Evolutionary conservation across 2,329 filamentous ascomycete species (phyloP).

Genomic region (Lachnellula arida): DNA sequence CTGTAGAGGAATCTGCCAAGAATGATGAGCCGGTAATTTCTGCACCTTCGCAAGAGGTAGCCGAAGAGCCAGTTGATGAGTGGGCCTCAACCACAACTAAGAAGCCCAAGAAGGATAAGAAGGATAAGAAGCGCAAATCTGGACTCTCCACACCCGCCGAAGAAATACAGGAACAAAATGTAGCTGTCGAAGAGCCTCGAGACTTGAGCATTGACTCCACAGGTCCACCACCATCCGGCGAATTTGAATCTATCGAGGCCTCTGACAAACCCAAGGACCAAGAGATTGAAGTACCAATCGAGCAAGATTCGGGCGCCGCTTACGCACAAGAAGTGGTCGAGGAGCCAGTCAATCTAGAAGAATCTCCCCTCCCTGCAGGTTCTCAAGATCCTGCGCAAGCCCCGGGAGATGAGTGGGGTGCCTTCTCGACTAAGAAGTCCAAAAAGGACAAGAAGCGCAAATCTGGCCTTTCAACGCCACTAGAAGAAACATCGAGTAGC

Average conservation of each 20-base stretch:
- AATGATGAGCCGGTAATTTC: neutral
- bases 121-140: constrained; percentile 21
- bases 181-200: constrained; percentile 3
- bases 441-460: constrained; percentile 22
- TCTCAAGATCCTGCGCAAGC: neutral
- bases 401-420: constrained; percentile 14
- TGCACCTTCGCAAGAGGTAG: neutral
- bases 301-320: neutral
- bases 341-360: neutral
- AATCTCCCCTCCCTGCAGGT: neutral
- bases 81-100: constrained; percentile 2
- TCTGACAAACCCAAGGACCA: neutral
- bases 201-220: neutral
- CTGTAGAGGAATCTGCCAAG: neutral
- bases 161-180: neutral
- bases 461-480: constrained; percentile 14
- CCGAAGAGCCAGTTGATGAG: neutral
- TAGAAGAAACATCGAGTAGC: constrained; percentile 1
- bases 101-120: constrained; percentile 33
- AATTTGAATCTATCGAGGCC: neutral
- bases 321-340: neutral
- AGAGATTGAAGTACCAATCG: neutral
- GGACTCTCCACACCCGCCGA: constrained; percentile 1
- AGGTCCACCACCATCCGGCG: neutral
- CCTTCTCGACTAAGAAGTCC: constrained; percentile 12